phyloP scores from a whole-genome alignment of 371 early-diverging fungal species.

The Apophysomyces elegans region DNA sequence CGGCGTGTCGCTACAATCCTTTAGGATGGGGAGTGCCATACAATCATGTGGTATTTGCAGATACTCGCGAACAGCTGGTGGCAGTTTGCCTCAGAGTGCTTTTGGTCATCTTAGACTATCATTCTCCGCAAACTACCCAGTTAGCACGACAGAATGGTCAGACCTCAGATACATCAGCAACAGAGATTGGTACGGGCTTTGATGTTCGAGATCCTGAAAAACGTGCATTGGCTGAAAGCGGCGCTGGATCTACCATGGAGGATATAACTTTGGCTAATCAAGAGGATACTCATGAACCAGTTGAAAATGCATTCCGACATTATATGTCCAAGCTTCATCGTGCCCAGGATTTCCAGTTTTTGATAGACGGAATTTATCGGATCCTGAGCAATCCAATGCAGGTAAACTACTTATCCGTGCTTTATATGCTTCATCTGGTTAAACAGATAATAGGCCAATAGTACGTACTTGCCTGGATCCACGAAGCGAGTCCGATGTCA shows the following conservation, averaged over 20 bases:
- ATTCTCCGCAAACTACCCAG: conserved; percentile 45
- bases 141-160: conserved; percentile 26
- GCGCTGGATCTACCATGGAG: conserved; percentile 19
- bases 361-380: conserved; percentile 74
- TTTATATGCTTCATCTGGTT: conserved; percentile 3
- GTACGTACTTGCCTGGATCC: conserved; percentile 80
- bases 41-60: conserved; percentile 77
- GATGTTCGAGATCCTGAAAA: conserved; percentile 31
- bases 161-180: conserved; percentile 9
- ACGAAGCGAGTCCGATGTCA: conserved; percentile 72
- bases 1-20: conserved; percentile 78
- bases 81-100: conserved; percentile 70
- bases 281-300: conserved; percentile 22
- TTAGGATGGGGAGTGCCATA: conserved; percentile 89
- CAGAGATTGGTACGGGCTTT: conserved; percentile 18
- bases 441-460: conserved; percentile 54
- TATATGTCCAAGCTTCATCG: conserved; percentile 81
- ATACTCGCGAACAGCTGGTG: conserved; percentile 73
- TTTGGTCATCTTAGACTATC: conserved; percentile 74
- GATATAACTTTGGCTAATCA: neutral
- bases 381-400: conserved; percentile 82
- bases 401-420: conserved; percentile 28
- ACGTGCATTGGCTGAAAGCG: conserved; percentile 23
- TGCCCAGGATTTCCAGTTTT: conserved; percentile 76
- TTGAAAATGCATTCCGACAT: conserved; percentile 71